Evolutionary conservation across 2,329 filamentous ascomycete genomes (phyloP), one percentile per base, ranked within the genome.

Genomic region (Xylaria sp.): DNA sequence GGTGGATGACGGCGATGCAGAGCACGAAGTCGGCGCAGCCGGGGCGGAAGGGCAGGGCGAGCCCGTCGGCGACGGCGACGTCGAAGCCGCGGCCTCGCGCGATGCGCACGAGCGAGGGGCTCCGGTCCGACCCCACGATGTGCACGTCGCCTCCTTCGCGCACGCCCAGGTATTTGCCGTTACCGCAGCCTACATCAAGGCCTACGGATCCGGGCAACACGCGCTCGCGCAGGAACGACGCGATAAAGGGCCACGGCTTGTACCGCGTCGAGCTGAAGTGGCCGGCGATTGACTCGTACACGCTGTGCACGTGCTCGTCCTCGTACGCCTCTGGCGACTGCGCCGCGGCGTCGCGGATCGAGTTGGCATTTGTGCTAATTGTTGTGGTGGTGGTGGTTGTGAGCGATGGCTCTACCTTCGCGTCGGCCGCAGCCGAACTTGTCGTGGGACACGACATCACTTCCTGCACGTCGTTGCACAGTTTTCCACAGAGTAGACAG

Each of bases 1-100:
- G 96, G 82, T 98, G 96, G 38, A 98, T 85, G 11, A 98, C 96
- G 57, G 96, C 96, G 76, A 99, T 94, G 76, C 92, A 96, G 73
- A 98, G 96, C 66, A 89, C 94, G 79, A 98, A 98, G 80, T 98
- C 95, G 78, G 75, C 83, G 71, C 72, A 78, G 68, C 74, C 75
- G 7, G 74, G 66, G 49, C 88, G 92, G 79, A 97, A 95, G 4
- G 96, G 96, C 23, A 97, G 86, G n/a, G 86, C 85, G 9, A 98
- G 86, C 59, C 90, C 91, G 79, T 98, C 95, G 42, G 94, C 94
- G 48, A 97, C 89, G 38, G 93, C 80, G 20, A 91, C 88, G 69
- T 91, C 87, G 7, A 57, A 57, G 38, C 59, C 54, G 9, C 68
- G 67, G 3, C 46, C 53, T 2, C 81, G 78, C 62, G 88, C 86